Conservation (phyloP, 441 rosid genomes). For the Manihot esculenta region DNA sequence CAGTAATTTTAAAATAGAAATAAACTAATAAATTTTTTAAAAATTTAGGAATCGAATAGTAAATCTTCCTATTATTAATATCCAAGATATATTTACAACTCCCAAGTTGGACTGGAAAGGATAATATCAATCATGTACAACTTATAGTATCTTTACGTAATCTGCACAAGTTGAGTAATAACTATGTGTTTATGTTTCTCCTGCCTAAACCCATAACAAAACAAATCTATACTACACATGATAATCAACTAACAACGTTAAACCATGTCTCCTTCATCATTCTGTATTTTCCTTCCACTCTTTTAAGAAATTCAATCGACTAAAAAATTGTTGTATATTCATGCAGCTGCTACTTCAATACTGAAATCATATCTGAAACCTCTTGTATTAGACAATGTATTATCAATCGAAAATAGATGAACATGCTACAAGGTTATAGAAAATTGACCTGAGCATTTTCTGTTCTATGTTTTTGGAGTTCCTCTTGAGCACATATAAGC, state of each 20-base stretch:
- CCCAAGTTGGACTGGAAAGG: background rate
- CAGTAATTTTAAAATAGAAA: no score
- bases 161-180: slow-evolving; percentile 7
- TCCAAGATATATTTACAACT: slow-evolving; percentile 10
- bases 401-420: slow-evolving; percentile 4
- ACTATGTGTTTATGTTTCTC: slow-evolving; percentile 2
- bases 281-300: background rate
- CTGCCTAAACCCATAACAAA: slow-evolving; percentile 11
- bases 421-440: no score
- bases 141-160: slow-evolving; percentile 2
- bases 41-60: no score
- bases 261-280: background rate
- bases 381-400: slow-evolving; percentile 15
- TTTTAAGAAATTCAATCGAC: slow-evolving; percentile 5
- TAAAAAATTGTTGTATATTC: slow-evolving; percentile 11
- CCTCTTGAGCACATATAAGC: slow-evolving; percentile 84
- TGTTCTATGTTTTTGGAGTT: slow-evolving; percentile 72
- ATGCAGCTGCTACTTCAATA: slow-evolving; percentile 10
- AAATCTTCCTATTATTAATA: no score
- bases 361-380: slow-evolving; percentile 45
- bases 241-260: slow-evolving; percentile 1
- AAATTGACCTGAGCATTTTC: slow-evolving; percentile 67
- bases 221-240: slow-evolving; percentile 15
- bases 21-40: no score
- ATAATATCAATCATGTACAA: slow-evolving; percentile 16